Base-by-base conservation (phyloP, 2,329 filamentous ascomycete species). In the Pseudocercospora ulei region DNA sequence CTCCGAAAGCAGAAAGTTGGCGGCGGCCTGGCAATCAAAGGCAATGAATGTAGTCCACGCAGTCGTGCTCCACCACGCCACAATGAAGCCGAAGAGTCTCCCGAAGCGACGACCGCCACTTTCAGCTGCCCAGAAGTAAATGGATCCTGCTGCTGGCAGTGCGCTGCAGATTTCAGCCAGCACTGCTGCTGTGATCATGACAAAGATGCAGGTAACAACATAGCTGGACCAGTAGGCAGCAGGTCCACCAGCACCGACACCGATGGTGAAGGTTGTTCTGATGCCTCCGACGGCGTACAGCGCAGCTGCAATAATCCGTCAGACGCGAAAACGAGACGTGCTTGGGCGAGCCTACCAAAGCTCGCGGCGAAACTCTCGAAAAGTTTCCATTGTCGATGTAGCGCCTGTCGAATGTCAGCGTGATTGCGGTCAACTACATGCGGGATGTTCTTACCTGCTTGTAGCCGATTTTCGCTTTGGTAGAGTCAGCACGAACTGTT, bases 61-160 rank as follows among this genome's bases (percentile, higher is more conserved):
- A 0, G 72, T 76, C 0, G 71, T 75, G 49, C 69, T 72, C 73
- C 73, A 76, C 73, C 72, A 76, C 0, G 73, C 73, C n/a, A 75
- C 73, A n/a, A 75, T 58, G 53, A 74, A 75, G 11, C 72, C 72
- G 38, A 75, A 65, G 0, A 76, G 59, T 17, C 72, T 58, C n/a
- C 72, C 72, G 47, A 63, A 75, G 13, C 63, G 63, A 16, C 66
- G 69, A 3, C 72, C 72, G 27, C 72, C 72, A 11, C 72, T 63
- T 48, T 75, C 72, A 25, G 72, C 72, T n/a, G 72, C 72, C 72
- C 72, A 75, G 48, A 76, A 64, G 44, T 75, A 76, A 51, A 76
- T 76, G 2, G 71, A 74, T 0, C 72, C 72, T 7, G 72, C 72
- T 2, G 72, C 67, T 0, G 72, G 72, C 2, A 73, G 67, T 2